These are phyloP conservation scores for Nitzschia inconspicua DNA, from an alignment of 108 stramenopile genomes.

Conservation along the genomic window DNA sequence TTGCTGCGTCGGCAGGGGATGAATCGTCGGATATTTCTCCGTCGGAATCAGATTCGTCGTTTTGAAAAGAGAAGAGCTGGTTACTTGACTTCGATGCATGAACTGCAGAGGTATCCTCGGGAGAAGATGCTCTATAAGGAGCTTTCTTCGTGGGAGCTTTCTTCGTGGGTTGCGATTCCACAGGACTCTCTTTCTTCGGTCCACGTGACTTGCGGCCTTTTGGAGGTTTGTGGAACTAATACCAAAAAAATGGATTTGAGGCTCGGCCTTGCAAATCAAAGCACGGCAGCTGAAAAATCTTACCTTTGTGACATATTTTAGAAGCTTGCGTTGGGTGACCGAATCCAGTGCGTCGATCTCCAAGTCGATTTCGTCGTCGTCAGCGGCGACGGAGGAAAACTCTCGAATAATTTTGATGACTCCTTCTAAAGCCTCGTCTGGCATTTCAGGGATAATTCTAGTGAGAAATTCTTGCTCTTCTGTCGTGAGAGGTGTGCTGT, in stretches of 20 bases:
- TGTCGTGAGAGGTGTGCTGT: conserved; percentile 53
- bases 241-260: too few relatives aligned
- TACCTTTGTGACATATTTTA: conserved; percentile 79
- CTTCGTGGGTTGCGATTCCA: conserved; percentile 30
- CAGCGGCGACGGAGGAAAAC: conserved; percentile 62
- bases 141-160: conserved; percentile 42
- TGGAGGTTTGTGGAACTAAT: conserved; percentile 34
- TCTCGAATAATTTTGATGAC: conserved; percentile 85
- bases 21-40: conserved; percentile 26
- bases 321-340: conserved; percentile 73
- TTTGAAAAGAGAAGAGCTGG: conserved; percentile 86
- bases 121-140: conserved; percentile 26
- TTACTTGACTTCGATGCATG: conserved; percentile 19
- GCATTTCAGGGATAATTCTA: conserved; percentile 68
- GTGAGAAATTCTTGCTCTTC: conserved; percentile 83
- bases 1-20: conserved; percentile 5
- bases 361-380: conserved; percentile 87
- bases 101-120: conserved; percentile 4
- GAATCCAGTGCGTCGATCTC: conserved; percentile 81
- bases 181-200: conserved; percentile 38
- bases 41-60: conserved; percentile 71
- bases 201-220: conserved; percentile 29
- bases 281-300: too few relatives aligned
- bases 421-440: conserved; percentile 51
- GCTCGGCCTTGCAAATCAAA: too few relatives aligned